Conservation (phyloP, 495 filamentous ascomycete species). For the Echria macrotheca region DNA sequence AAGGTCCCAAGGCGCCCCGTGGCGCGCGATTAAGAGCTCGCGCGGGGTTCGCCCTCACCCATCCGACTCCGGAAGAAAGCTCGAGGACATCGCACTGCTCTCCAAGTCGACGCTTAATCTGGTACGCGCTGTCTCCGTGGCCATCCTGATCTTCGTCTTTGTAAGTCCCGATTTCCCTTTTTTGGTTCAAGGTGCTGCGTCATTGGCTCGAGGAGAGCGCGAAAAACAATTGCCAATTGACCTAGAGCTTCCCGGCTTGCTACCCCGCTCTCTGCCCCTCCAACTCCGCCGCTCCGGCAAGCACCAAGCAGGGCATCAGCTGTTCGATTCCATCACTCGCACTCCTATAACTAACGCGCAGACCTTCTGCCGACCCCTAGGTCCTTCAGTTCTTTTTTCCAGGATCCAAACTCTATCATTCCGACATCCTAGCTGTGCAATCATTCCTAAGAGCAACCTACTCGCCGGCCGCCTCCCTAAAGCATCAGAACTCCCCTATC, state of each 20-base stretch:
- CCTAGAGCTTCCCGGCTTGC: slow-evolving; percentile 16
- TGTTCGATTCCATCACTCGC: not conserved
- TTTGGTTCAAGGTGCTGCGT: not conserved
- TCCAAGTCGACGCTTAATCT: slow-evolving; percentile 11
- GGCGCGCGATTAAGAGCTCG: slow-evolving; percentile 16
- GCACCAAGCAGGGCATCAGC: not conserved
- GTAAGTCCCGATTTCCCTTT: slow-evolving; percentile 33
- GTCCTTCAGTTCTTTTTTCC: slow-evolving; percentile 27
- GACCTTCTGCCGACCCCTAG: slow-evolving; percentile 10
- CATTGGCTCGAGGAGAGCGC: no score
- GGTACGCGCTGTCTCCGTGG: slow-evolving; percentile 37
- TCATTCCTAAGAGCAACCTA: slow-evolving; percentile 30
- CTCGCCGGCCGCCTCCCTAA: slow-evolving; percentile 33
- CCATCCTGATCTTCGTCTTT: slow-evolving; percentile 39
- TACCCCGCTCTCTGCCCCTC: slow-evolving; percentile 3
- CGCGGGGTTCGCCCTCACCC: slow-evolving; percentile 8
- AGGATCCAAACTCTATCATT: slow-evolving; percentile 30
- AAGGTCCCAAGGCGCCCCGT: slow-evolving; percentile 16
- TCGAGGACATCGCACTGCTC: no score
- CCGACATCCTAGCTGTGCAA: slow-evolving; percentile 29
- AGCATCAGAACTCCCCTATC: slow-evolving; percentile 20
- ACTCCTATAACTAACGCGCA: slow-evolving; percentile 14
- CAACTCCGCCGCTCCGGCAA: slow-evolving; percentile 8
- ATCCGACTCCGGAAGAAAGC: slow-evolving; percentile 1
- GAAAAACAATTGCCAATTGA: slow-evolving; percentile 7